Evolutionary conservation across 306 rosid genomes (phyloP).

Genomic region (Gillenia trifoliata): DNA sequence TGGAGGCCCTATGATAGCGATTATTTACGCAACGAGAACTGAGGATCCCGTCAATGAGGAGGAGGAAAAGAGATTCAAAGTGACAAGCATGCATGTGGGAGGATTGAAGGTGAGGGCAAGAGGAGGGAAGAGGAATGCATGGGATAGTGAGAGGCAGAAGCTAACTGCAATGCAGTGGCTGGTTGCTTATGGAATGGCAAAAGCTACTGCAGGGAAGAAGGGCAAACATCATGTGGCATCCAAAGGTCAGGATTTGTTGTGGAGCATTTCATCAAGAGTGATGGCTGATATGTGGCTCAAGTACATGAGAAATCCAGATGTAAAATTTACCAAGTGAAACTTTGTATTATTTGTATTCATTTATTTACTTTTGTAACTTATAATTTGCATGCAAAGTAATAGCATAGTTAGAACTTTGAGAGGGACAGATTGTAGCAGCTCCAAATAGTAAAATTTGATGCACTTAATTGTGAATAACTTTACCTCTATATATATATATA

Average conservation of each 20-base stretch:
- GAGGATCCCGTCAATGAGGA: slow-evolving; percentile 17
- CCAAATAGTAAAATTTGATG: not conserved
- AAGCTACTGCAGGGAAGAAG: slow-evolving; percentile 55
- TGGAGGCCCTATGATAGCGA: slow-evolving; percentile 74
- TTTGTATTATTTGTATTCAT: not conserved
- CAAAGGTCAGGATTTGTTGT: slow-evolving; percentile 62
- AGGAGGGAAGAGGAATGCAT: slow-evolving; percentile 43
- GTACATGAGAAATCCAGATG: slow-evolving; percentile 81
- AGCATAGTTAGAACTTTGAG: no score
- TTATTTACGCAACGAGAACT: slow-evolving; percentile 43
- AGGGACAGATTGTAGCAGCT: not conserved
- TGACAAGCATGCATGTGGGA: slow-evolving; percentile 67
- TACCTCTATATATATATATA: not conserved
- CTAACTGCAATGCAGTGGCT: slow-evolving; percentile 94
- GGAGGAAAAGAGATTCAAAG: slow-evolving; percentile 55
- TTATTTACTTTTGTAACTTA: not conserved
- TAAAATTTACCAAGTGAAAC: slow-evolving; percentile 49
- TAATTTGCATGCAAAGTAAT: no score
- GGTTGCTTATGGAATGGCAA: slow-evolving; percentile 71
- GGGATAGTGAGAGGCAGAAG: slow-evolving; percentile 75
- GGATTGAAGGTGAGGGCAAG: slow-evolving; percentile 60
- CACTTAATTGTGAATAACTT: not conserved
- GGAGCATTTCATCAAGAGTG: slow-evolving; percentile 86
- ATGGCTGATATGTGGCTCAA: slow-evolving; percentile 98
- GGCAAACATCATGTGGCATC: slow-evolving; percentile 39